Conservation (phyloP, 768 basidiomycete species). For the Leucocoprinus leucothites region DNA sequence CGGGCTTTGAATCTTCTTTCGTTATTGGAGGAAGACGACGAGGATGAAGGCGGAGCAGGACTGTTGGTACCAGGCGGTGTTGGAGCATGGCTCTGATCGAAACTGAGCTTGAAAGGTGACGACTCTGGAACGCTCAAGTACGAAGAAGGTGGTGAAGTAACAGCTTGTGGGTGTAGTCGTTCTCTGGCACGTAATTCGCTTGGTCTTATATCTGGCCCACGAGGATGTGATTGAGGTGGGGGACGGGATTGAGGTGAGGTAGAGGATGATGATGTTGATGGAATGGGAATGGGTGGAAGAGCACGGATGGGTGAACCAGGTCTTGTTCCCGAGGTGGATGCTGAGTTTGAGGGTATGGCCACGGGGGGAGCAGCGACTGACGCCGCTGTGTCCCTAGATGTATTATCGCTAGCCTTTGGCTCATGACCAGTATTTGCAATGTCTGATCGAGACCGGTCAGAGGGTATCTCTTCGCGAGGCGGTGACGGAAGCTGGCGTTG, state of each 20-base stretch:
- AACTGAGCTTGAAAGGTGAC: constrained; percentile 48
- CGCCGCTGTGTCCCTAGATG: background rate
- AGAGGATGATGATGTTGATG: background rate
- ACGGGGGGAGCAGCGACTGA: background rate
- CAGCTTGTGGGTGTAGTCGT: no score
- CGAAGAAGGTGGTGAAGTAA: background rate
- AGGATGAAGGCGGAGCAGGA: background rate
- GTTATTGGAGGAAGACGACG: background rate
- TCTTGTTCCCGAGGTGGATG: background rate
- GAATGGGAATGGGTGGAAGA: constrained; percentile 8
- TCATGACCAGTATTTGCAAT: constrained; percentile 1
- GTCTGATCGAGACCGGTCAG: background rate
- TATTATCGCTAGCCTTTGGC: background rate
- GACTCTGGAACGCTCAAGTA: constrained; percentile 34
- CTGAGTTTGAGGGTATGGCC: background rate
- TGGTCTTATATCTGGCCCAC: no score
- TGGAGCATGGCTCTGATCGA: constrained; percentile 17
- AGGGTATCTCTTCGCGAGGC: background rate
- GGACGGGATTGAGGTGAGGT: background rate
- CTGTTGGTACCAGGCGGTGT: no score
- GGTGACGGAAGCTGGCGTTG: background rate
- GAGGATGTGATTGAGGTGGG: no score
- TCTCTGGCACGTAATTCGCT: no score
- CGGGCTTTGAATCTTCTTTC: constrained; percentile 2
- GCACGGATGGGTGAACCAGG: constrained; percentile 3